Evolutionary conservation across 306 rosid species (phyloP).

Genomic region (Lathyrus aphaca): DNA sequence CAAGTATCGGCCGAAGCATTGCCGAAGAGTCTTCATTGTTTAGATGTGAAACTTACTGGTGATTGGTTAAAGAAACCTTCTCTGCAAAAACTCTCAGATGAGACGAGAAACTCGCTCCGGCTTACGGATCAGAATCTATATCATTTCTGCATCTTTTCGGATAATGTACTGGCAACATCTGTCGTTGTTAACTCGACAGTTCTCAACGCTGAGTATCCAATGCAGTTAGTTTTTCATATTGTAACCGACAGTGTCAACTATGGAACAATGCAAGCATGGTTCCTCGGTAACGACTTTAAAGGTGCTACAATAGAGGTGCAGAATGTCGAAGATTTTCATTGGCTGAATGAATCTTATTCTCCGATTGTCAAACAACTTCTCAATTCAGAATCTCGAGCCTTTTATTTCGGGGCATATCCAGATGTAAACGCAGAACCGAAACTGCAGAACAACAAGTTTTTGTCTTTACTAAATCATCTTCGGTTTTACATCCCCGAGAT

Average conservation of each 20-base stretch:
- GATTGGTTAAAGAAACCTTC: slow-evolving; percentile 72
- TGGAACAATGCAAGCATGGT: slow-evolving; percentile 89
- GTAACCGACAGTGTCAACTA: slow-evolving; percentile 69
- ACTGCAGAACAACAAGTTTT: slow-evolving; percentile 62
- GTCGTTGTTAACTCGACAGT: slow-evolving; percentile 85
- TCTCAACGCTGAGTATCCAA: slow-evolving; percentile 73
- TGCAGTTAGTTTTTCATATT: slow-evolving; percentile 79
- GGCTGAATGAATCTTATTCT: slow-evolving; percentile 81
- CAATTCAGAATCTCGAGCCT: slow-evolving; percentile 55
- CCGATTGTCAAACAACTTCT: slow-evolving; percentile 68
- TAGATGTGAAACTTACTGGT: slow-evolving; percentile 70
- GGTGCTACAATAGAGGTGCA: slow-evolving; percentile 81
- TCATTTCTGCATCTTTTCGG: slow-evolving; percentile 95
- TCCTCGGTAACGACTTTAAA: slow-evolving; percentile 70
- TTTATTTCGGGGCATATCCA: slow-evolving; percentile 62
- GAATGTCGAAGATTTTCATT: slow-evolving; percentile 70
- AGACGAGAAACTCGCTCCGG: slow-evolving; percentile 64
- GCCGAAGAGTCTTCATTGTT: slow-evolving; percentile 89
- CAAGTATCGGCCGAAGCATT: slow-evolving; percentile 82
- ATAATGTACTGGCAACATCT: slow-evolving; percentile 77
- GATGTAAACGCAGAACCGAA: slow-evolving; percentile 59
- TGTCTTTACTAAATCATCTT: slow-evolving; percentile 76
- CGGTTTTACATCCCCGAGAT: slow-evolving; percentile 94
- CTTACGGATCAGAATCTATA: slow-evolving; percentile 73
- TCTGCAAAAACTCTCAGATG: slow-evolving; percentile 55